Conservation (phyloP, 768 basidiomycete species). For the Cubamyces lactineus region DNA sequence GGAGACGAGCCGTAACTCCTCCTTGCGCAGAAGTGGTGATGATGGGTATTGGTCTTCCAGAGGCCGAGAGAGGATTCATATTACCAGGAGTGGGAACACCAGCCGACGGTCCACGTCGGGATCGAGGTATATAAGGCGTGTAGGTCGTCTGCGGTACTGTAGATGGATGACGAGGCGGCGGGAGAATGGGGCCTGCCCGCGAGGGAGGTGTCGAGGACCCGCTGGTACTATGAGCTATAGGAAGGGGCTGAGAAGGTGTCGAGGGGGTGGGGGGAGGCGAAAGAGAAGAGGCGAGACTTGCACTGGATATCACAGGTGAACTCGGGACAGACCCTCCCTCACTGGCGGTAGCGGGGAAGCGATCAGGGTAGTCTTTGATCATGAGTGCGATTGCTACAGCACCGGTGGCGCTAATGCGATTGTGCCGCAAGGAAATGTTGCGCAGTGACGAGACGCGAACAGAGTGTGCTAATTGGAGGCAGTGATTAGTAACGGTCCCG, state of each 20-base stretch:
- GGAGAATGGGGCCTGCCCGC: conserved; percentile 46
- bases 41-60: conserved; percentile 60
- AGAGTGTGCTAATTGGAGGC: conserved; percentile 59
- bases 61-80: conserved; percentile 44
- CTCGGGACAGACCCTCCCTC: conserved; percentile 22
- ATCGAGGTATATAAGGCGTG: conserved; percentile 79
- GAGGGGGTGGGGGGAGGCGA: conserved; percentile 40
- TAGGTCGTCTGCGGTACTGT: conserved; percentile 70
- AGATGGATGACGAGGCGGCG: conserved; percentile 55
- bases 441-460: conserved; percentile 82
- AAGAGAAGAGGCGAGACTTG: conserved; percentile 27
- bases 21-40: conserved; percentile 62
- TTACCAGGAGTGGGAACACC: conserved; percentile 28
- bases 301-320: conserved; percentile 30
- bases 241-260: conserved; percentile 33
- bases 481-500: neutral
- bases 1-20: conserved; percentile 52
- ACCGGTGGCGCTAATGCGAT: conserved; percentile 81
- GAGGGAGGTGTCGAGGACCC: conserved; percentile 43
- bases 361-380: conserved; percentile 95
- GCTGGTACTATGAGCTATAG: conserved; percentile 30
- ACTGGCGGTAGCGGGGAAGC: conserved; percentile 44
- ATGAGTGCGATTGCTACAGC: conserved; percentile 93
- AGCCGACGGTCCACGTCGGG: conserved; percentile 48
- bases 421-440: conserved; percentile 89